Evolutionary conservation across 306 rosid species (phyloP).

Genomic region (Corylus avellana): DNA sequence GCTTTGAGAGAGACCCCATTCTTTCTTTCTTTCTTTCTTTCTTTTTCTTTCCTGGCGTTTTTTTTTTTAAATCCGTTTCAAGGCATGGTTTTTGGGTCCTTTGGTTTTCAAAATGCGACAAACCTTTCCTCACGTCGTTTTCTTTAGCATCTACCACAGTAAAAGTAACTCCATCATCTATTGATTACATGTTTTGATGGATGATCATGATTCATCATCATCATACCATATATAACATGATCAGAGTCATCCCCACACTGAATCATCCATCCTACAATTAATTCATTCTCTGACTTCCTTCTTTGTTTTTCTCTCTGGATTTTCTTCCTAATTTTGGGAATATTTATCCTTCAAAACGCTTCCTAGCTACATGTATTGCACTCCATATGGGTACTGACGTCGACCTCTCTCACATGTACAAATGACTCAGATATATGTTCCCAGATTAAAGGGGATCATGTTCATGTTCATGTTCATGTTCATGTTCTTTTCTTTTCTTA

Average conservation of each 20-base stretch:
- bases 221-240: too few species aligned
- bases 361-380: conserved; percentile 4
- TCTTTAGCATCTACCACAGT: conserved; percentile 43
- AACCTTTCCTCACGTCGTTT: conserved; percentile 66
- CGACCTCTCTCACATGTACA: conserved; percentile 35
- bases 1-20: conserved; percentile 48
- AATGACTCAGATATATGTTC: conserved; percentile 15
- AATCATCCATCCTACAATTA: too few species aligned
- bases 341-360: too few species aligned
- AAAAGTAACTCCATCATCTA: conserved; percentile 21
- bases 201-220: too few species aligned
- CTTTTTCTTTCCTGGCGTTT: conserved; percentile 12
- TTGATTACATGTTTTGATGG: background rate
- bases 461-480: background rate
- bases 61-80: conserved; percentile 25
- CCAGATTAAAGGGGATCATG: conserved; percentile 21
- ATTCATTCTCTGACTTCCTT: too few species aligned
- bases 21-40: background rate
- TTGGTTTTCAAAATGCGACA: conserved; percentile 60
- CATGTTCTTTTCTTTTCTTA: background rate
- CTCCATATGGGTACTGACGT: conserved; percentile 32
- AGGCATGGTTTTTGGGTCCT: conserved; percentile 34
- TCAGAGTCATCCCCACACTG: too few species aligned
- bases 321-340: too few species aligned
- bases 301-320: too few species aligned